Evolutionary conservation across 139 green algal species (phyloP).

Genomic region (Picochlorum costavermella): DNA sequence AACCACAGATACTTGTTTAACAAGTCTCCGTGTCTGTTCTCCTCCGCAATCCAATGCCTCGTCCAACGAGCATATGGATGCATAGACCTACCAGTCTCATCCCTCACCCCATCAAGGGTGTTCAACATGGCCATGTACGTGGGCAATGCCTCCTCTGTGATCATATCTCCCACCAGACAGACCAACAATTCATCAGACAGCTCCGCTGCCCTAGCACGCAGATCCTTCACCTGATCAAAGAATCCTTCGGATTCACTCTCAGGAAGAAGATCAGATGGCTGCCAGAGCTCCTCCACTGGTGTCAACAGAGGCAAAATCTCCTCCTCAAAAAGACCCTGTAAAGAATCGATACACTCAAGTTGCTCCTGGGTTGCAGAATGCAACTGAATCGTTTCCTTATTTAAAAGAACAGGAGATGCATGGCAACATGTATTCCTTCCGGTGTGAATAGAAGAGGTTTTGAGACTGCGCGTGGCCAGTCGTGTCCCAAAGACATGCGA

Average conservation of each 20-base stretch:
- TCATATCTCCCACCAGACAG: conserved; percentile 74
- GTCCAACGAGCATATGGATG: conserved; percentile 78
- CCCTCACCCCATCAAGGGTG: conserved; percentile 90
- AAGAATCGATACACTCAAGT: conserved; percentile 12
- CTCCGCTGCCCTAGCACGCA: conserved; percentile 63
- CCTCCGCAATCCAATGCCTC: conserved; percentile 88
- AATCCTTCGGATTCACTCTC: conserved; percentile 67
- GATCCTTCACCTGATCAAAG: conserved; percentile 76
- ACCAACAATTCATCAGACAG: conserved; percentile 95
- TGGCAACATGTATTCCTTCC: not conserved
- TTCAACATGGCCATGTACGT: conserved; percentile 99
- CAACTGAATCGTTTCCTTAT: conserved; percentile 2
- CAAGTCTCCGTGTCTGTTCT: conserved; percentile 97
- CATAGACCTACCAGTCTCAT: conserved; percentile 58
- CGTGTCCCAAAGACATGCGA: no score
- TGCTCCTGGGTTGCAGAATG: not conserved
- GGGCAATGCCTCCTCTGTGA: conserved; percentile 92
- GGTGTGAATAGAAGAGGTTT: no score
- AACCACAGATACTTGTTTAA: conserved; percentile 91
- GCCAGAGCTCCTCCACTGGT: conserved; percentile 75
- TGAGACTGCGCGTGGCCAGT: no score
- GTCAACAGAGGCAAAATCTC: conserved; percentile 23
- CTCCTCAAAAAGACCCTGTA: conserved; percentile 10
- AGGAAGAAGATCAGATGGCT: conserved; percentile 91
- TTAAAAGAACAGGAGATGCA: not conserved